These are phyloP conservation scores for Kurtzmaniella natalensis DNA, from an alignment of 1,139 yeast species.

Conservation along the genomic window DNA sequence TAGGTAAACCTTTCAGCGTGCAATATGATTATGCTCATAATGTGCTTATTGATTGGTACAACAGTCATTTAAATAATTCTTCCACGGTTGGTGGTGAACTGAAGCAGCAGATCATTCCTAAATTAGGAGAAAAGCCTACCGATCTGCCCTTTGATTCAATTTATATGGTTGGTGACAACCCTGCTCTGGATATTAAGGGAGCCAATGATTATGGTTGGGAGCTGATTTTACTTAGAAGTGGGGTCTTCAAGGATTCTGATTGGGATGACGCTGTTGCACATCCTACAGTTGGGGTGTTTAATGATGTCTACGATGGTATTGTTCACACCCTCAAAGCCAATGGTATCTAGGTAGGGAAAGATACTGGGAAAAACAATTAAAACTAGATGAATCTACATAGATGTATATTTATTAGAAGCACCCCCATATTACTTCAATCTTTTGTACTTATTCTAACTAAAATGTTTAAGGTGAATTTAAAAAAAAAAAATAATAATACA, in stretches of 20 bases:
- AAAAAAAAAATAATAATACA: too few relatives aligned
- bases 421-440: too few relatives aligned
- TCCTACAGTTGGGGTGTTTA: constrained; percentile 48
- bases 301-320: constrained; percentile 47
- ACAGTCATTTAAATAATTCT: constrained; percentile 10
- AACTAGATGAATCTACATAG: too few relatives aligned
- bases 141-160: constrained; percentile 51
- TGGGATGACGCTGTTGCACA: constrained; percentile 31
- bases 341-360: too few relatives aligned
- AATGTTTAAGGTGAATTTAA: too few relatives aligned
- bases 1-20: constrained; percentile 81
- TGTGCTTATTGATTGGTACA: constrained; percentile 58
- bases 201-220: constrained; percentile 89
- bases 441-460: too few relatives aligned
- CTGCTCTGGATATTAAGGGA: constrained; percentile 86
- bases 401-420: too few relatives aligned
- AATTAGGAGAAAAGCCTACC: constrained; percentile 30
- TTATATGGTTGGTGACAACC: constrained; percentile 96
- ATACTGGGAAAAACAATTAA: too few relatives aligned
- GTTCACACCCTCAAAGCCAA: constrained; percentile 14
- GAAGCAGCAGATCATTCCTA: constrained; percentile 29
- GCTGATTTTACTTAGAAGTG: constrained; percentile 76
- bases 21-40: constrained; percentile 85
- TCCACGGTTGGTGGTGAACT: neutral
- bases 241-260: constrained; percentile 78